phyloP scores from a whole-genome alignment of 306 rosid species.

The Lathyrus sativus region DNA sequence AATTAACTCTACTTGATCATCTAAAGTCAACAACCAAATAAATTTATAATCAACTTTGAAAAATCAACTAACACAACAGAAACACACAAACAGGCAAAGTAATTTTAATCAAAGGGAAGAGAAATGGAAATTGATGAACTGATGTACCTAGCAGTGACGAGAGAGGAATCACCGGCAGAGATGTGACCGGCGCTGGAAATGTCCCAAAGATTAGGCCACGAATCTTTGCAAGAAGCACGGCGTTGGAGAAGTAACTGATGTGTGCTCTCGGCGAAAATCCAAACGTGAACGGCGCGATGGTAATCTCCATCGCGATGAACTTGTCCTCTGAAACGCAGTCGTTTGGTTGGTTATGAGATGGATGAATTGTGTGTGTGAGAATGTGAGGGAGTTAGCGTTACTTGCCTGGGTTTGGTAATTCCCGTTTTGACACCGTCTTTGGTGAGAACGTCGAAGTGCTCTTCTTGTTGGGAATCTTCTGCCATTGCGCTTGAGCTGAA shows the following conservation, averaged over 20 bases:
- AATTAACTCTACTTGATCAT: background rate
- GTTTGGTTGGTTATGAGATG: background rate
- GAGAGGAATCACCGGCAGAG: slow-evolving; percentile 79
- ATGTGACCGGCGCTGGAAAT: slow-evolving; percentile 95
- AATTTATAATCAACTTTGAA: background rate
- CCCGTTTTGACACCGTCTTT: slow-evolving; percentile 67
- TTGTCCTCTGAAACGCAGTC: slow-evolving; percentile 46
- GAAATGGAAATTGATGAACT: background rate
- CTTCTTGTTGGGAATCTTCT: slow-evolving; percentile 46
- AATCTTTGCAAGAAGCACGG: slow-evolving; percentile 83
- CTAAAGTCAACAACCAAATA: background rate
- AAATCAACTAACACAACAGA: background rate
- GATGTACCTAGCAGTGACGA: slow-evolving; percentile 69
- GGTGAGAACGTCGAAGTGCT: slow-evolving; percentile 74
- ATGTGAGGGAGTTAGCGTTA: background rate
- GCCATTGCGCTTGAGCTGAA: slow-evolving; percentile 36
- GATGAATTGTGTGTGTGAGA: background rate
- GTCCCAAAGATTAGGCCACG: slow-evolving; percentile 89
- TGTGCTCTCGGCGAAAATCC: slow-evolving; percentile 84
- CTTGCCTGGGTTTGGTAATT: slow-evolving; percentile 70
- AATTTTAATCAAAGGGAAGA: background rate
- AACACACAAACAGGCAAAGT: background rate
- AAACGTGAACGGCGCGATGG: slow-evolving; percentile 91
- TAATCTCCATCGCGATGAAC: slow-evolving; percentile 95
- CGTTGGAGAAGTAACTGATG: slow-evolving; percentile 79